These are phyloP conservation scores for Candida succiphila DNA, from an alignment of 805 yeast genomes.

Conservation along the genomic window DNA sequence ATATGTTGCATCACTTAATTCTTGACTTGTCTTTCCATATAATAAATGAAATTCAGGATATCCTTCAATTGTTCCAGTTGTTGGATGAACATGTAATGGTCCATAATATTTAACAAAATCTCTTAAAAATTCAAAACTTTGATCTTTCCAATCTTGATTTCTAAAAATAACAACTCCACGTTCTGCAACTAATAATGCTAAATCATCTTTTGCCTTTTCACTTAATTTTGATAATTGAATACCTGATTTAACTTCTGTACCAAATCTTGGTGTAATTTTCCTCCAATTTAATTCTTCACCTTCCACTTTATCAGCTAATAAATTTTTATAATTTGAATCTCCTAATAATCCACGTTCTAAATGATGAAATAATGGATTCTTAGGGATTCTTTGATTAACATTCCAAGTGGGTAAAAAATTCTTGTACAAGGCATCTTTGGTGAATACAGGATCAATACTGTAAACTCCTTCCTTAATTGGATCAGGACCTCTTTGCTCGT, in stretches of 20 bases:
- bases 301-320: conserved; percentile 23
- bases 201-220: conserved; percentile 35
- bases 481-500: conserved; percentile 41
- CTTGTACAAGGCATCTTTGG: conserved; percentile 30
- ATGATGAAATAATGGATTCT: conserved; percentile 40
- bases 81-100: conserved; percentile 57
- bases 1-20: conserved; percentile 23
- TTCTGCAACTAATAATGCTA: conserved; percentile 36
- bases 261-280: conserved; percentile 54
- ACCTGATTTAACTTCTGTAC: conserved; percentile 38
- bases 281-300: conserved; percentile 15
- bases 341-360: conserved; percentile 48
- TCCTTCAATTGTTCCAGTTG: conserved; percentile 52
- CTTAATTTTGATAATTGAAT: conserved; percentile 31
- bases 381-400: conserved; percentile 39
- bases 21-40: conserved; percentile 32
- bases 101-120: conserved; percentile 54
- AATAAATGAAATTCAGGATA: conserved; percentile 49
- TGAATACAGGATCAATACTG: conserved; percentile 31
- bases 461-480: conserved; percentile 38
- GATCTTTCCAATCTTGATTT: conserved; percentile 43
- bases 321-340: conserved; percentile 35
- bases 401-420: conserved; percentile 64
- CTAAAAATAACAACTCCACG: conserved; percentile 41
- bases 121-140: too few species aligned